Evolutionary conservation across 2,329 filamentous ascomycete species (phyloP), one percentile per base, ranked within the genome.

Genomic region (Blastomyces parvus): DNA sequence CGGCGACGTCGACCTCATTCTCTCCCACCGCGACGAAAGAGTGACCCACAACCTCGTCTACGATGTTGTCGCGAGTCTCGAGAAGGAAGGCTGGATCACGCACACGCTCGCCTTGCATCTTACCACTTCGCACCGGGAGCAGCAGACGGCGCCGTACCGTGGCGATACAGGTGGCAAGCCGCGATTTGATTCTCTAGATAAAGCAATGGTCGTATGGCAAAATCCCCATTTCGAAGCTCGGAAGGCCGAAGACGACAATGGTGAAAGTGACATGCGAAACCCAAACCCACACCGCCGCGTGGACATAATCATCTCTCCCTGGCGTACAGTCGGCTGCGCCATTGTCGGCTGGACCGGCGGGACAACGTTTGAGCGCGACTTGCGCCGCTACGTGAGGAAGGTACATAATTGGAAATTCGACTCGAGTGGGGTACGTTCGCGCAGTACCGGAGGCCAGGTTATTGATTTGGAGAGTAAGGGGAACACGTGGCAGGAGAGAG

Each of bases 131-230:
- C 82, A 89, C 61, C 84, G 91, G 33, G 87, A 85, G 3, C 91
- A 97, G 67, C 76, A 83, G 60, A 82, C 84, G 0, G 74, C 86
- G 0, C 83, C 84, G 0, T 85, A 82, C 69, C 79, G 78, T 7
- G 71, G 75, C 5, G 77, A 78, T 1, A 33, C 58, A 25, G 40
- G 58, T 9, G 82, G 82, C 0, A 68, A 68, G n/a, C 78, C 81
- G 27, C 89, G 90, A 0, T 97, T 96, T 68, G 92, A 97, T 72
- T 90, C 86, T 0, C 81, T 97, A 0, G 92, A 97, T 74, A 97
- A 97, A 74, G 91, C 91, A 0, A 78, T 97, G 61, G 88, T 97
- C 0, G 91, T 97, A 0, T 97, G 93, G 93, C 90, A 96, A 72
- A 81, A 91, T 70, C 87, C 87, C 0, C 60, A 74, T 4, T 83